Conservation (phyloP, 805 yeast species). For the Metschnikowia santaceciliae region DNA sequence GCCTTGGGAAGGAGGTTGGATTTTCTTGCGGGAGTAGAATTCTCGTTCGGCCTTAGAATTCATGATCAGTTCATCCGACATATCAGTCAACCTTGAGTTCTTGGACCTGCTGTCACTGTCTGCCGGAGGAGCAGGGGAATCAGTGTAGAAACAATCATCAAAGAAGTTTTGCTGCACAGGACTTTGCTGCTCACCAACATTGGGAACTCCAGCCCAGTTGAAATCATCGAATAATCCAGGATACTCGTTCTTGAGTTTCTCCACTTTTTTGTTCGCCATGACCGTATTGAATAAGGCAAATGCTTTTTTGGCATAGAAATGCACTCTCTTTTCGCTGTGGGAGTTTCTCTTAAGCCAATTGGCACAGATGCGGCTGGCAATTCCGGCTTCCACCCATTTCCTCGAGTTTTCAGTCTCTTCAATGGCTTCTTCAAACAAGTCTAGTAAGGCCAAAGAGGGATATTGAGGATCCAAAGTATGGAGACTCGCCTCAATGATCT, state of each 20-base stretch:
- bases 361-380: conserved; percentile 41
- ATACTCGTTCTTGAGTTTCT: conserved; percentile 24
- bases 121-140: not conserved
- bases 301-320: conserved; percentile 35
- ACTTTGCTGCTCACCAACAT: conserved; percentile 5
- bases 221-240: conserved; percentile 24
- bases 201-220: conserved; percentile 31
- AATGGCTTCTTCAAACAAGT: conserved; percentile 44
- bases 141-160: conserved; percentile 2
- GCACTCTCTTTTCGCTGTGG: conserved; percentile 29
- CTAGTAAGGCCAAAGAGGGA: conserved; percentile 37
- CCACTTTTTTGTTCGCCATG: conserved; percentile 23
- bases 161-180: conserved; percentile 8
- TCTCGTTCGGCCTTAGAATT: not conserved
- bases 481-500: conserved; percentile 30
- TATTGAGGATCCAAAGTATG: conserved; percentile 12
- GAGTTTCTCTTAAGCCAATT: conserved; percentile 29
- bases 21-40: not conserved
- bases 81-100: not conserved
- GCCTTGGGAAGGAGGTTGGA: conserved; percentile 8
- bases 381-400: conserved; percentile 36
- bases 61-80: not conserved
- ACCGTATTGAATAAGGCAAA: conserved; percentile 28
- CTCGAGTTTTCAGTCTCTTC: conserved; percentile 30
- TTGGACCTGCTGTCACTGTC: not conserved